These are phyloP conservation scores for Spinellus fusiger DNA, from an alignment of 192 early-diverging fungal species.

Conservation along the genomic window DNA sequence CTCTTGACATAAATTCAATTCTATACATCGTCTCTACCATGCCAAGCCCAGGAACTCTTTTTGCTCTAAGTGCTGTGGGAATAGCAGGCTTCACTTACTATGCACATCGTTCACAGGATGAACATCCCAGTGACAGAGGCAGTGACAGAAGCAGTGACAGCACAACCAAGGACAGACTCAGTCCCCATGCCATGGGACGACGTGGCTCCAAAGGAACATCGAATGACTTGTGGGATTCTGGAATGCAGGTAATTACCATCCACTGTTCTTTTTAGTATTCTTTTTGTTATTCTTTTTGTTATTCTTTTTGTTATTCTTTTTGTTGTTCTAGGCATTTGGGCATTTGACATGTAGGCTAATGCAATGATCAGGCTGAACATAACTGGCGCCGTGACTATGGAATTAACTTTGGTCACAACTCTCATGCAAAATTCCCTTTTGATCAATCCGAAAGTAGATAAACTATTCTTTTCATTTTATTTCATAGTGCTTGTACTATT, in stretches of 20 bases:
- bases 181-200: constrained; percentile 14
- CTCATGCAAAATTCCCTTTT: constrained; percentile 19
- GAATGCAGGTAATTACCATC: too few relatives aligned
- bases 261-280: too few relatives aligned
- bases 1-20: neutral
- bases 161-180: neutral
- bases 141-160: neutral
- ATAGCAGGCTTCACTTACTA: constrained; percentile 22
- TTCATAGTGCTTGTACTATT: too few relatives aligned
- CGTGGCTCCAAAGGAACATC: constrained; percentile 11
- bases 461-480: too few relatives aligned
- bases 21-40: too few relatives aligned
- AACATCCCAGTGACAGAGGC: neutral
- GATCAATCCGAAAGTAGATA: neutral
- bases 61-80: constrained; percentile 32
- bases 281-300: too few relatives aligned
- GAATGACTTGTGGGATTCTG: constrained; percentile 9
- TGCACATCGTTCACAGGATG: constrained; percentile 16
- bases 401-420: constrained; percentile 30
- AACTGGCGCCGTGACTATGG: constrained; percentile 31
- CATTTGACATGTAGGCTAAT: too few relatives aligned
- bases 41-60: constrained; percentile 28
- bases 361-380: constrained; percentile 27
- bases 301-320: too few relatives aligned
- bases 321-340: too few relatives aligned